Evolutionary conservation across 1,139 yeast species (phyloP).

Genomic region (Casaregolazyma lundiana): DNA sequence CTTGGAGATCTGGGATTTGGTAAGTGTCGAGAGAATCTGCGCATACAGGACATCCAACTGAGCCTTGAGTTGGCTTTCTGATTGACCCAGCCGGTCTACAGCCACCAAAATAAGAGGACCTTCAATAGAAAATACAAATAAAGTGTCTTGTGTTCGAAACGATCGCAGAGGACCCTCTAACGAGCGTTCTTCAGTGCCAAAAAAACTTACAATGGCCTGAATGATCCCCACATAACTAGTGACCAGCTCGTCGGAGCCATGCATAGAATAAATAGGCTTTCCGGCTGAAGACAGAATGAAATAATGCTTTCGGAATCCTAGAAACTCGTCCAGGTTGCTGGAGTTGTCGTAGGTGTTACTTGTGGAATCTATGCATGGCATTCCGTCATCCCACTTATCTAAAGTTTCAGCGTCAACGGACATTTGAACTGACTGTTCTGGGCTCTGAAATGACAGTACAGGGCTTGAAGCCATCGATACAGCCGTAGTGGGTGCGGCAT

Average conservation of each 20-base stretch:
- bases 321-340: conserved; percentile 29
- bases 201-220: conserved; percentile 62
- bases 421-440: background rate
- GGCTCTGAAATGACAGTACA: background rate
- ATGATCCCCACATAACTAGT: conserved; percentile 64
- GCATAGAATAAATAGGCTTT: conserved; percentile 80
- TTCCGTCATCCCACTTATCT: conserved; percentile 1
- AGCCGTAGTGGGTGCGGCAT: background rate
- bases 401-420: background rate
- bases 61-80: conserved; percentile 50
- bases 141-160: conserved; percentile 36
- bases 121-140: conserved; percentile 58
- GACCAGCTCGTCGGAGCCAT: conserved; percentile 67
- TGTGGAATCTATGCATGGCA: background rate
- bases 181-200: conserved; percentile 22
- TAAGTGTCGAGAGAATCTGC: conserved; percentile 73
- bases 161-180: conserved; percentile 18
- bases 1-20: conserved; percentile 66
- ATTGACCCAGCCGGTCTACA: conserved; percentile 53
- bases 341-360: conserved; percentile 3
- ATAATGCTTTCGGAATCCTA: conserved; percentile 58
- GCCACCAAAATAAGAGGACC: conserved; percentile 75
- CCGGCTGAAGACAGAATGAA: conserved; percentile 88
- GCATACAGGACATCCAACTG: conserved; percentile 75
- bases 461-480: background rate